Conservation (phyloP, 2,329 filamentous ascomycete species). For the Falciphora oryzae region DNA sequence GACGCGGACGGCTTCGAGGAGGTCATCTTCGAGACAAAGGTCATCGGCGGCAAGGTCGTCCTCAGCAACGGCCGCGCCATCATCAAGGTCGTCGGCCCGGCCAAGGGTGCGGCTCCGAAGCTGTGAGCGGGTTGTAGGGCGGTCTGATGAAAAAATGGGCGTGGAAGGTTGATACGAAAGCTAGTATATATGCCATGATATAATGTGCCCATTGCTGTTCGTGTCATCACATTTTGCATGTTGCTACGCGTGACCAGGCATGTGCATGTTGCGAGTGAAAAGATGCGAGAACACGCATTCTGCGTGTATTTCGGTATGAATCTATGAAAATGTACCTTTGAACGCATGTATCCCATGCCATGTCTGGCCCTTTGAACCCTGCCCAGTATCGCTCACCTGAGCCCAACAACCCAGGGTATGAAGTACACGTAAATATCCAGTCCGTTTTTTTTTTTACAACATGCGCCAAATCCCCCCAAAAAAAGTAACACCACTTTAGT, state of each 20-base stretch:
- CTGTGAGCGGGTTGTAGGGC: constrained; percentile 36
- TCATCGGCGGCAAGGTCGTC: constrained; percentile 77
- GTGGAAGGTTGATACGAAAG: not conserved
- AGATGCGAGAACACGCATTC: not conserved
- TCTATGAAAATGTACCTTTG: constrained; percentile 15
- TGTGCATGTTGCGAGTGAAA: not conserved
- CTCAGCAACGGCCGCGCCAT: constrained; percentile 81
- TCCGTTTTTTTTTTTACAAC: not conserved
- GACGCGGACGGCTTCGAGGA: constrained; percentile 80
- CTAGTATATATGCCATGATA: not conserved
- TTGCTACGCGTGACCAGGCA: not conserved
- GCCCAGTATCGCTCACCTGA: not conserved
- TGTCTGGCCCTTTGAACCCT: not conserved
- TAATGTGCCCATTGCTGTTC: not conserved
- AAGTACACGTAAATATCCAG: not conserved
- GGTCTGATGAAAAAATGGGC: not conserved
- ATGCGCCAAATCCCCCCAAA: not conserved
- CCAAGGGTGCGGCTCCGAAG: constrained; percentile 46
- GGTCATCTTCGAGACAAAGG: constrained; percentile 70
- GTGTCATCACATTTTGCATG: not conserved
- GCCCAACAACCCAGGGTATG: not conserved
- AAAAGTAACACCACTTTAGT: not conserved
- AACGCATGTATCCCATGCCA: not conserved
- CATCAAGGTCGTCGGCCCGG: constrained; percentile 55
- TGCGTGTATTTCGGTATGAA: not conserved